These are phyloP conservation scores for Saccharomycopsis oosterbeekiorum DNA, from an alignment of 805 yeast genomes.

Conservation along the genomic window DNA sequence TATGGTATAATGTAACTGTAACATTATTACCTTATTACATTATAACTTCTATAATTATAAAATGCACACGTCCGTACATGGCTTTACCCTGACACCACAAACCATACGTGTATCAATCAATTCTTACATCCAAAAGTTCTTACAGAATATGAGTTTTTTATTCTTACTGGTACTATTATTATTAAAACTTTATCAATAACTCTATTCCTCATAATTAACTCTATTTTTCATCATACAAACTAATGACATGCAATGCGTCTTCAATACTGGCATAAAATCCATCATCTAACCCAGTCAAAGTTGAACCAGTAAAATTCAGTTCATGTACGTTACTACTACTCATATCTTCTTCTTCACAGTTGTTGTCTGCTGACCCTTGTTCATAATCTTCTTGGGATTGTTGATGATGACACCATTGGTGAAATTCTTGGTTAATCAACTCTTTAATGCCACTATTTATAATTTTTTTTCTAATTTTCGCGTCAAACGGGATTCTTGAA, in stretches of 20 bases:
- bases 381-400: neutral
- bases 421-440: constrained; percentile 9
- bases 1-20: too few relatives aligned
- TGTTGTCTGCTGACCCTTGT: too few relatives aligned
- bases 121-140: too few relatives aligned
- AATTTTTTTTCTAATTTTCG: constrained; percentile 23
- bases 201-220: too few relatives aligned
- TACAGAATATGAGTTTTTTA: too few relatives aligned
- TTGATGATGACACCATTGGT: neutral
- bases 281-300: constrained; percentile 13
- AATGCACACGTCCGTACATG: too few relatives aligned
- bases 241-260: constrained; percentile 18
- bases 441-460: constrained; percentile 25
- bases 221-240: neutral
- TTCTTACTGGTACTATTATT: too few relatives aligned
- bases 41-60: too few relatives aligned
- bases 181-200: too few relatives aligned
- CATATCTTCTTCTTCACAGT: neutral
- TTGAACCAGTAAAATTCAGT: neutral
- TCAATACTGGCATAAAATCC: constrained; percentile 19
- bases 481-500: constrained; percentile 26
- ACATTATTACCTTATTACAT: too few relatives aligned
- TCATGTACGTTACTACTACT: neutral
- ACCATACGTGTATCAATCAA: too few relatives aligned
- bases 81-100: too few relatives aligned